Base-by-base conservation (phyloP, 1,284 basidiomycete genomes). In the Hemileia vastatrix region DNA sequence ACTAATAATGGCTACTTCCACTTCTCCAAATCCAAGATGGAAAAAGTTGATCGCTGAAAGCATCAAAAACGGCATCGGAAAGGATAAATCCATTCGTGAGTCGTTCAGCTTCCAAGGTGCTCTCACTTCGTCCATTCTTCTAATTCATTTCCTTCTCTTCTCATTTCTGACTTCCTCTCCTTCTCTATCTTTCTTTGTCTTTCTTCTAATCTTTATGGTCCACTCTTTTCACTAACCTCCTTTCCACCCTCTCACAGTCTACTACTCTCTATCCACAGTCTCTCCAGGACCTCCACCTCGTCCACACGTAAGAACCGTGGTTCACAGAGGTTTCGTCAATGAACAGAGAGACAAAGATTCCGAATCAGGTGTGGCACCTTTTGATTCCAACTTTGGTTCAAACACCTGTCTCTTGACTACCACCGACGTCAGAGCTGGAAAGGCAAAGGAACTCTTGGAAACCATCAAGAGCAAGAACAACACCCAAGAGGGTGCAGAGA, bases 281-380 rank as follows among this genome's bases (percentile, higher is more conserved):
- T 67, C 27, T 43, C 65, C 44, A 23, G 24, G 2, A 57, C 63
- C 11, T 54, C 67, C 48, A 66, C 63, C 24, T 21, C 56, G 59
- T 15, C 68, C 72, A 1, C 72, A 69, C 44, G 69, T 69, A 1
- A 66, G 75, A 4, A 75, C 73, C 63, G 73, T 77, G 31, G 73
- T 77, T 3, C 76, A 77, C 64, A 72, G 76, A 15, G 76, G 76
- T 1, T 76, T 77, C 52, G 71, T 75, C 55, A 76, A 77, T 68
- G 72, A 76, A 64, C 67, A 73, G 65, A 73, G 68, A 49, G 70
- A 55, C 54, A 66, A 51, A 18, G 71, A 64, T 53, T 66, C 55
- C 31, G 52, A 24, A 58, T 66, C 64, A 33, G 74, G 72, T 21
- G 65, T 65, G 31, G 70, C 64, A 49, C 58, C 63, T 40, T 63